Percentiles rank a stretch among this genome's conserved stretches.
Evolutionary conservation across 108 stramenopile genomes (phyloP).

Genomic region (Pelagomonas calceolata): DNA sequence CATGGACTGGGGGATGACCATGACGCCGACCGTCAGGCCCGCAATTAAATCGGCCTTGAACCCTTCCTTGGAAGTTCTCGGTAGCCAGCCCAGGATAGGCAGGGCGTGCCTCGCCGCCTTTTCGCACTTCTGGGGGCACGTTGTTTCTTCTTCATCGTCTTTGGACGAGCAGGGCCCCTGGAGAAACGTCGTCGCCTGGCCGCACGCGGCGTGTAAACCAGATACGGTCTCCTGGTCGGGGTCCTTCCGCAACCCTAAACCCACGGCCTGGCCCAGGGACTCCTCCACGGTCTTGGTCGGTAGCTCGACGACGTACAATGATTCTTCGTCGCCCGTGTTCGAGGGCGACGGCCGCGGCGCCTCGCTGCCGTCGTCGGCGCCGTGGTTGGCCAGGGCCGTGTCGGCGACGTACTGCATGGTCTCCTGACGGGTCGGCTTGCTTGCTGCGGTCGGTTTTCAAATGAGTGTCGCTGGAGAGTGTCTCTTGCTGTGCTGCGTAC

Average conservation of each 20-base stretch:
- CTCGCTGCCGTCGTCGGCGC: not conserved
- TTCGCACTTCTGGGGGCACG: not conserved
- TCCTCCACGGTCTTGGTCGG: not conserved
- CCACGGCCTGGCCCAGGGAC: not conserved
- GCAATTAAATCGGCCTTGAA: slow-evolving; percentile 31
- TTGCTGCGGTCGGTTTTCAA: too few species aligned
- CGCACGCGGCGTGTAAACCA: not conserved
- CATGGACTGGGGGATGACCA: slow-evolving; percentile 77
- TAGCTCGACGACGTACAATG: not conserved
- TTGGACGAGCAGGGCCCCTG: too few species aligned
- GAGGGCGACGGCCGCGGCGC: not conserved
- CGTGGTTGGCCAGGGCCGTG: not conserved
- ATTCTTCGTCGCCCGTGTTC: not conserved
- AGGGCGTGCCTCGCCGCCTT: not conserved
- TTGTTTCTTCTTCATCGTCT: not conserved
- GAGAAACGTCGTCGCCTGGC: not conserved
- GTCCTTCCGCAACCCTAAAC: not conserved
- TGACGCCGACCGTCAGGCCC: slow-evolving; percentile 62
- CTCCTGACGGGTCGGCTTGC: too few species aligned
- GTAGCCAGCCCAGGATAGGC: not conserved
- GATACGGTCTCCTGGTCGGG: not conserved
- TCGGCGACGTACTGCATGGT: not conserved
- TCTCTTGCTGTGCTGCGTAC: too few species aligned
- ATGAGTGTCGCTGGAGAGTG: too few species aligned
- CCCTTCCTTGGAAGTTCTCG: not conserved